Evolutionary conservation across 805 yeast genomes (phyloP).

Genomic region (Candida jianshihensis): DNA sequence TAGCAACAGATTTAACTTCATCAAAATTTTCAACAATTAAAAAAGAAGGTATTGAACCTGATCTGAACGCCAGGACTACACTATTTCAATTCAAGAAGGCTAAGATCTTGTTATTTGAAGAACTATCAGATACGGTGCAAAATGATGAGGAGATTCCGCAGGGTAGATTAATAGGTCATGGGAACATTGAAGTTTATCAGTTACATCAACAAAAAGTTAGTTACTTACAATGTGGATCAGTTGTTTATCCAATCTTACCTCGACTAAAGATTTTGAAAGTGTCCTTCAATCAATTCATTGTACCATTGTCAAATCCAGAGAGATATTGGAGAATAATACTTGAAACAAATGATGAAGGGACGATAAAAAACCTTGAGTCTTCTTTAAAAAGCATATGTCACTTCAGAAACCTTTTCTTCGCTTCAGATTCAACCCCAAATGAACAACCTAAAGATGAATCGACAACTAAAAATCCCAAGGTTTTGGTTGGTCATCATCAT

Average conservation of each 20-base stretch:
- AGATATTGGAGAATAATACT: slow-evolving; percentile 60
- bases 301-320: slow-evolving; percentile 68
- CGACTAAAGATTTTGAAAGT: slow-evolving; percentile 50
- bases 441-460: not conserved
- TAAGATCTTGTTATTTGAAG: slow-evolving; percentile 20
- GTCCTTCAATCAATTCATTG: slow-evolving; percentile 39
- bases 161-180: slow-evolving; percentile 54
- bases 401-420: slow-evolving; percentile 34
- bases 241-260: slow-evolving; percentile 71
- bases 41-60: slow-evolving; percentile 1
- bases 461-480: not conserved
- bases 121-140: slow-evolving; percentile 4
- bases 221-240: slow-evolving; percentile 55
- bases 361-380: slow-evolving; percentile 21
- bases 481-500: not conserved
- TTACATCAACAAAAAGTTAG: slow-evolving; percentile 51
- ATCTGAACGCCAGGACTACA: slow-evolving; percentile 11
- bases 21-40: not conserved
- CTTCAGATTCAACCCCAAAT: not conserved
- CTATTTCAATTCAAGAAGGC: slow-evolving; percentile 17
- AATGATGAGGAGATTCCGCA: slow-evolving; percentile 9
- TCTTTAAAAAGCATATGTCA: slow-evolving; percentile 27
- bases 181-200: slow-evolving; percentile 52
- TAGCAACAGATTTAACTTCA: not conserved
- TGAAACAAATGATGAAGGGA: slow-evolving; percentile 14